phyloP scores from a whole-genome alignment of 495 filamentous ascomycete genomes.

The Lophiotrema nucula region DNA sequence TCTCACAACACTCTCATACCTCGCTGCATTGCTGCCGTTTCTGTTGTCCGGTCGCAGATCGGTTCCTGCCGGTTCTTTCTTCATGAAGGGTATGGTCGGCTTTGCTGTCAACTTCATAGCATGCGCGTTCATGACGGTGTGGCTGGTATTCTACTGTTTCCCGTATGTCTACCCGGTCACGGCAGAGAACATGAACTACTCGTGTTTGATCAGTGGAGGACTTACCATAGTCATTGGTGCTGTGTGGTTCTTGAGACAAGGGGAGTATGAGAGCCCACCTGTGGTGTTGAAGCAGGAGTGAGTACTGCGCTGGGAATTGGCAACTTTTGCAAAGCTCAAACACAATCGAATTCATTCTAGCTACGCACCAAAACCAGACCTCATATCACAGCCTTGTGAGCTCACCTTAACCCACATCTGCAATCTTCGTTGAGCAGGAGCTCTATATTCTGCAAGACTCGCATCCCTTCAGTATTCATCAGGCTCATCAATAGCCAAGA shows the following conservation, averaged over 20 bases:
- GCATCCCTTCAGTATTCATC: no score
- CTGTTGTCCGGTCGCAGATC: constrained; percentile 61
- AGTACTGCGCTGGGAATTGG: no score
- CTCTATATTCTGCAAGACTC: no score
- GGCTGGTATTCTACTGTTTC: constrained; percentile 72
- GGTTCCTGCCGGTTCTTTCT: constrained; percentile 66
- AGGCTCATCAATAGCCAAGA: no score
- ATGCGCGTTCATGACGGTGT: constrained; percentile 65
- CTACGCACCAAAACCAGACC: not conserved
- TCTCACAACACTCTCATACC: constrained; percentile 68
- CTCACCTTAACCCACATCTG: no score
- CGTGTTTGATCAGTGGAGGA: constrained; percentile 20
- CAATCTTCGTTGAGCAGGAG: no score
- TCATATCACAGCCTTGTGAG: not conserved
- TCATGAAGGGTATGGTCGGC: constrained; percentile 59
- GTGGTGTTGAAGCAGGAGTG: constrained; percentile 9
- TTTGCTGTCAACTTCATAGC: constrained; percentile 58
- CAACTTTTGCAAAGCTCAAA: no score
- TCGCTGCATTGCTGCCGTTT: constrained; percentile 71
- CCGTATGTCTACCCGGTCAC: constrained; percentile 38
- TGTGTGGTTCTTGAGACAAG: constrained; percentile 12
- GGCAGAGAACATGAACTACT: constrained; percentile 34
- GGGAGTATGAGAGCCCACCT: constrained; percentile 21
- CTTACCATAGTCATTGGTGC: constrained; percentile 23
- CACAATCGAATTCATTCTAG: no score